Base-by-base conservation (phyloP, 371 early-diverging fungal genomes). In the Rhizopus arrhizus region DNA sequence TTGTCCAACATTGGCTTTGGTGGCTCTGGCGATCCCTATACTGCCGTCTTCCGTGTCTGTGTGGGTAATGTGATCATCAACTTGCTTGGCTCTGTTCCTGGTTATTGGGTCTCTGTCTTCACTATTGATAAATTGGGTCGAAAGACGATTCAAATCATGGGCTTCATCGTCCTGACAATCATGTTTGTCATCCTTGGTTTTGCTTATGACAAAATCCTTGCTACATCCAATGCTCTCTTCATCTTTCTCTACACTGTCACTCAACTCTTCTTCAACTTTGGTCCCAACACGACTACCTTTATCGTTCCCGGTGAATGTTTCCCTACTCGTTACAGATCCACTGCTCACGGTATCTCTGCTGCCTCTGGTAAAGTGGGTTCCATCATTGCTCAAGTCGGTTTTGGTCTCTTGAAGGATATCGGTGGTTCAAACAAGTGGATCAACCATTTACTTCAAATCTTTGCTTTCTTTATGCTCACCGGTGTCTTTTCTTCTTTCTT, bases 271-370 rank as follows among this genome's bases (percentile, higher is more conserved):
- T 90, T 90, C 82, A 91, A 95, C 82, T 92, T 61, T 58, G 75
- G 77, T 47, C 93, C 95, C 61, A 95, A 95, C 77, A 66, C 90
- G 5, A 95, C 95, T 38, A 93, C 94, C 49, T 94, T 93, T 53
- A 85, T 92, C 59, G 79, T 91, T 51, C 93, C 95, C 53, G 89
- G 90, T 62, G 95, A 95, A 78, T 81, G 85, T 51, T 95, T 89
- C 83, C 94, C 95, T 12, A 95, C 95, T 33, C 88, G 91, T 34
- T 90, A 87, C 77, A 82, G 93, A 34, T 88, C 93, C 0, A 89
- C 93, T 7, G 87, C 89, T 51, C 94, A 94, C 69, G 95, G 95
- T 72, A 91, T 94, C 70, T 91, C 92, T 48, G 94, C 94, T 28
- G 94, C 92, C 31, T 73, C 83, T 54, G 94, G 94, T 46, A 95